Base-by-base conservation (phyloP, 805 yeast species). In the Pichia nanzhaoensis region DNA sequence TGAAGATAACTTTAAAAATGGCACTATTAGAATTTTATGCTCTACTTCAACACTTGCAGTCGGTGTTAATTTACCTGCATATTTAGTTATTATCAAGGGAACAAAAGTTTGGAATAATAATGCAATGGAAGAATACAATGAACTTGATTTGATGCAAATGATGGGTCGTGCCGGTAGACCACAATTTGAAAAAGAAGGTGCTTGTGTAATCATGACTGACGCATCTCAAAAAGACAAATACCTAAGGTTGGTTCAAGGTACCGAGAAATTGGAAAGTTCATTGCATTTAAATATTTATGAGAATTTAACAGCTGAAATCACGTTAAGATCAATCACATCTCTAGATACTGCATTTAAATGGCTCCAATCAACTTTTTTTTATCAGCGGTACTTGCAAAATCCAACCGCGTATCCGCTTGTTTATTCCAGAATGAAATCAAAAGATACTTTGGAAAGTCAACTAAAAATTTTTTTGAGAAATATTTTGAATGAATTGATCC, bases 151-250 rank as follows among this genome's bases (percentile, higher is more conserved):
- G 54, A 82, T 83, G 48, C 91, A 82, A 59, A 83, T 82, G 89
- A 80, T 82, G 86, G 91, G 91, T 20, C 68, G 90, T 57, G 90
- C 90, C 0, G 90, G 90, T 32, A 75, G 91, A 50, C 91, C 91
- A 2, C 85, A 86, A 2, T 84, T 69, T 56, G 91, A 84, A 64
- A 80, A 83, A 12, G 76, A 80, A 48, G 90, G 91, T 54, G 82
- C 73, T 37, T 87, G 87, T 2, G 78, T 82, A 39, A 85, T 84
- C 1, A 82, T 74, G 60, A 84, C 91, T 9, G 82, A 80, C 58
- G 88, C 82, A 48, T 67, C 80, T 9, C 81, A 83, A 50, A 84
- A 84, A 63, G 70, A 72, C 48, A 83, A 82, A 54, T 84, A 84
- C 66, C 82, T 82, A 59, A 85, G 84, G 59, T 82, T 84, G 58